Evolutionary conservation across 169 alveolate genomes (phyloP), one percentile per base, ranked within the genome.

Genomic region (Cryptosporidium canis): DNA sequence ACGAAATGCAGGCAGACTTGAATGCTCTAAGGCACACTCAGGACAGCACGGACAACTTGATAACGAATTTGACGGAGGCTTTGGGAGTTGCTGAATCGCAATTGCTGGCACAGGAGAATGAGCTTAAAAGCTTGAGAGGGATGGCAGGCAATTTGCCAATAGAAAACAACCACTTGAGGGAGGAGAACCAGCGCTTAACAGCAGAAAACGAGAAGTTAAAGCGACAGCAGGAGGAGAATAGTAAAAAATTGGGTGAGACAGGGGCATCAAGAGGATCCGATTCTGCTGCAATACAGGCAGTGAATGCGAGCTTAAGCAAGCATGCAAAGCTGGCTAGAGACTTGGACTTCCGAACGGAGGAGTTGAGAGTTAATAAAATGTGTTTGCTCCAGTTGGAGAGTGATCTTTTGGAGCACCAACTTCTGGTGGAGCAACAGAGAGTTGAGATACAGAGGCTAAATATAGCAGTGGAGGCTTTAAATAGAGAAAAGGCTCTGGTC

Each of bases 1-100:
- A 77, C 37, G 72, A 77, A 24, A 77, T 77, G 87, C 71, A 77
- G 29, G 68, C 87, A 53, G 87, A 77, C 58, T 41, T 77, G 66
- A 77, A 77, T 45, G 87, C 87, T n/a, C 61, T 77, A 21, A 58
- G 70, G 16, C 87, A 77, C n/a, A 77, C 87, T 6, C 87, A 77
- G 12, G 72, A 61, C 27, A 77, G 72, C 44, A 58, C 87, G 24
- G 87, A 77, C 24, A 77, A 77, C 29, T 61, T 77, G 29, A 77
- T 77, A 21, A 39, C 87, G 2, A 77, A 77, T 77, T 61, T 77
- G 27, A 77, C 87, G 4, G 87, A 77, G 45, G 87, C 87, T 44
- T 44, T 77, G 14, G 87, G 77, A 41, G 77, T 66, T 41, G 87
- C 87, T 3, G 87, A 77, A 61, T 77, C 87, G 3, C 70, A 77